Evolutionary conservation across 345 rosid genomes (phyloP), one percentile per base, ranked within the genome.

Genomic region (Linum lewisii): DNA sequence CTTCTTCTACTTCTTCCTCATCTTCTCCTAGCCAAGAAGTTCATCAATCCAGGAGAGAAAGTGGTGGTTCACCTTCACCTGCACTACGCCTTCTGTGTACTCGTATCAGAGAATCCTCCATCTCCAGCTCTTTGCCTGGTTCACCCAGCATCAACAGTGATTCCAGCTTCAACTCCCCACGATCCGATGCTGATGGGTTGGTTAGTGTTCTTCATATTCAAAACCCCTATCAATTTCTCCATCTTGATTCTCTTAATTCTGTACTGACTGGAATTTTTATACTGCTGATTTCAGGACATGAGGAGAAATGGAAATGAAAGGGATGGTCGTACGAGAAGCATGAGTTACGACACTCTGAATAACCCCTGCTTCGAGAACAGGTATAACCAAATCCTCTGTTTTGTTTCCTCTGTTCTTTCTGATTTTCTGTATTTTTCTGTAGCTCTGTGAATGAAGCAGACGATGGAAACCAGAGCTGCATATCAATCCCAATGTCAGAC

Each of bases 401-500:
- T 29, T 29, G 44, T 5, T 57, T 18, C 7, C 53, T 21, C 26
- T 47, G 5, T 25, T 24, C 16, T 6, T 5, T 49, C 56, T 24
- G 6, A 19, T 3, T n/a, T 23, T 16, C 16, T 20, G 2, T 4
- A 1, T 26, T 10, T 25, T 38, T 64, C 23, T 68, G 66, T 81
- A 81, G 83, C 61, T 66, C 63, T 50, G 58, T 36, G 2, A 64
- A 58, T 45, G 81, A 53, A 61, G 74, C 71, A 62, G 84, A 75
- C n/a, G 87, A 80, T 51, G 84, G 77, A 50, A 76, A 69, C 62
- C 74, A 45, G 51, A 77, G 87, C 71, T 71, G 53, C 66, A 59
- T 75, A 57, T 82, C 82, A 2, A 64, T 70, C 6, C 69, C 84
- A 13, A 64, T 57, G 45, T 80, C 87, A 0, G 87, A 80, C 29